Evolutionary conservation across 2,329 filamentous ascomycete genomes (phyloP), one percentile per base, ranked within the genome.

Genomic region (Clarireedia hainanense): DNA sequence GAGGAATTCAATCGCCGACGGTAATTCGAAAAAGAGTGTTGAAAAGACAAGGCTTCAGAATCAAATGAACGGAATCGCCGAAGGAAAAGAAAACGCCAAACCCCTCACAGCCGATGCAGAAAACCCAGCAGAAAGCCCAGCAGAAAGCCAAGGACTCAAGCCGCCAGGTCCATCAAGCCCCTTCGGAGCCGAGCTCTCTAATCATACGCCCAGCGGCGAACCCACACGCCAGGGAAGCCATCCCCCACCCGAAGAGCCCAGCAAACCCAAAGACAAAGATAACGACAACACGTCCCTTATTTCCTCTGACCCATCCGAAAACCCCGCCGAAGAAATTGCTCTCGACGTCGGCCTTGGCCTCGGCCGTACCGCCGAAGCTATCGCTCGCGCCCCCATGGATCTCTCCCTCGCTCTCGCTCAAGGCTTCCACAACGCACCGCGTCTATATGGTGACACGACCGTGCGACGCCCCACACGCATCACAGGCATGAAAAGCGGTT

Each of bases 391-490:
- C 0, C 85, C 85, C 0, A 78, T 85, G 60, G 78, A 85, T 62
- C 67, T 87, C 2, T 75, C 78, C 42, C 52, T 55, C 10, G 52
- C 82, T 0, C 66, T 88, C 2, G 81, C 82, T 1, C 83, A 87
- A 65, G 85, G 84, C 1, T 87, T 88, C 60, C 84, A 88, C 67
- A 88, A 88, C 60, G 83, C 83, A 0, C 85, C 85, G 1, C 78
- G 83, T 2, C 74, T 89, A 0, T 89, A 88, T 61, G 85, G 84
- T 14, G 85, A 89, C 63, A 78, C 81, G 49, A 88, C 84, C 1
- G 85, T 89, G 1, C 78, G 85, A 3, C 58, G 61, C 50, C 87
- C 83, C 0, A 85, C 84, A 2, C 76, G 88, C 56, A 74, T 76
- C 50, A 86, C 83, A 2, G 85, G 85, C 0, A 71, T 84, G 9